Conservation (phyloP, 305 asterid genomes). For the Fraxinus platypoda region DNA sequence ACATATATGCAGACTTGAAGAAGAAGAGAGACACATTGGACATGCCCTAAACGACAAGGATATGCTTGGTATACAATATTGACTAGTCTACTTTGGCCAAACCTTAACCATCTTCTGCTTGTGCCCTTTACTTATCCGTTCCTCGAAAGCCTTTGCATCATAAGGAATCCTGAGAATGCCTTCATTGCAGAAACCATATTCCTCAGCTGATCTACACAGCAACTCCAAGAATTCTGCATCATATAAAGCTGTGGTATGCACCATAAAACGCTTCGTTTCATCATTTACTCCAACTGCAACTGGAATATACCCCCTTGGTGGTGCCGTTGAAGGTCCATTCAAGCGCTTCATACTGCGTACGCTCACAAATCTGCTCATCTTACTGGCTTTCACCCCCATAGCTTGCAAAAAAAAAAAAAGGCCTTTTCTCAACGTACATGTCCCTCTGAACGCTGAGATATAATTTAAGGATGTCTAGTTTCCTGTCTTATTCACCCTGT, state of each 20-base stretch:
- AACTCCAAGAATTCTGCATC: conserved; percentile 52
- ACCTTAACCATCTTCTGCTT: conserved; percentile 33
- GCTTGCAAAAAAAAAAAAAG: neutral
- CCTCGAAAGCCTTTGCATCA: conserved; percentile 47
- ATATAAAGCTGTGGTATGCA: conserved; percentile 40
- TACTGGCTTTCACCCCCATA: conserved; percentile 49
- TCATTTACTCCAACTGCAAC: conserved; percentile 47
- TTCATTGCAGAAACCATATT: conserved; percentile 54
- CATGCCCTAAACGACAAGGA: neutral
- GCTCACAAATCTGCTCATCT: conserved; percentile 29
- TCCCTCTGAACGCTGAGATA: neutral
- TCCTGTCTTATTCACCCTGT: neutral
- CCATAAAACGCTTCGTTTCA: conserved; percentile 47
- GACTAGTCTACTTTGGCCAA: conserved; percentile 19
- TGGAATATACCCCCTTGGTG: conserved; percentile 59
- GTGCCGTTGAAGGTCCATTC: conserved; percentile 13
- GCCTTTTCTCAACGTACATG: neutral
- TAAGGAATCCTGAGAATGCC: conserved; percentile 55
- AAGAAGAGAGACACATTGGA: neutral
- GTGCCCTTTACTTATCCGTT: conserved; percentile 26
- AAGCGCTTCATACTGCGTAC: conserved; percentile 11
- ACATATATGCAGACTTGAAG: neutral
- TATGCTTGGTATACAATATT: neutral
- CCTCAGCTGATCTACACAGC: conserved; percentile 53
- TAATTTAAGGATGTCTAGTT: neutral